These are phyloP conservation scores for Claviceps sp. DNA, from an alignment of 2,329 filamentous ascomycete genomes.

Conservation along the genomic window DNA sequence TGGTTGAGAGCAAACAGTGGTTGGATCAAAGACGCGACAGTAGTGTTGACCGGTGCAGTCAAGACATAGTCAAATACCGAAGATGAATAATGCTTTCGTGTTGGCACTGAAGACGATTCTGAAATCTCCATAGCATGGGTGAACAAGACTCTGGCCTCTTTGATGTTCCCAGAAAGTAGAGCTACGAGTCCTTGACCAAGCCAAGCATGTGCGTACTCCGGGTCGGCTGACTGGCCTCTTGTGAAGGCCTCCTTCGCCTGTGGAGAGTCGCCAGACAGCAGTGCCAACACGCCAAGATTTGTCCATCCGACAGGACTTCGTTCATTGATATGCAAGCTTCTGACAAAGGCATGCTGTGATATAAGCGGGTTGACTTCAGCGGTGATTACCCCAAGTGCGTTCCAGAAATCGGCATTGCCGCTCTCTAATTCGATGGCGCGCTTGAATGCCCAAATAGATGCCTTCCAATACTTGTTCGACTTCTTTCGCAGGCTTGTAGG, in stretches of 20 bases:
- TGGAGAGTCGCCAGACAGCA: slow-evolving; percentile 69
- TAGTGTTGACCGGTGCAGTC: slow-evolving; percentile 35
- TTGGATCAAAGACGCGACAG: slow-evolving; percentile 56
- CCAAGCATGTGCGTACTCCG: slow-evolving; percentile 89
- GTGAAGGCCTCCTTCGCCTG: slow-evolving; percentile 88
- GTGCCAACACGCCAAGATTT: slow-evolving; percentile 75
- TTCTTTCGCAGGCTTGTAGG: slow-evolving; percentile 39
- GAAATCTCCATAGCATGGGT: slow-evolving; percentile 91
- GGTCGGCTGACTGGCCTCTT: slow-evolving; percentile 83
- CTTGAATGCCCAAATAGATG: slow-evolving; percentile 85
- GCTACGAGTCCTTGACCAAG: slow-evolving; percentile 83
- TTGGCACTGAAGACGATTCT: slow-evolving; percentile 58
- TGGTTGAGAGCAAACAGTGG: slow-evolving; percentile 84
- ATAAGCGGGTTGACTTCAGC: slow-evolving; percentile 75
- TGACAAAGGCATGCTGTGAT: slow-evolving; percentile 83
- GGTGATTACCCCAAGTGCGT: slow-evolving; percentile 82
- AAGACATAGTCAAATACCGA: slow-evolving; percentile 74
- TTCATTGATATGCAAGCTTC: slow-evolving; percentile 88
- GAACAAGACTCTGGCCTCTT: slow-evolving; percentile 73
- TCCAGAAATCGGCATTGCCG: slow-evolving; percentile 94
- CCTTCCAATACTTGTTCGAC: slow-evolving; percentile 57
- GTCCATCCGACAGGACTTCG: slow-evolving; percentile 76
- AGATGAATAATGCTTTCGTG: slow-evolving; percentile 65
- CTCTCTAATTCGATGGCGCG: slow-evolving; percentile 89
- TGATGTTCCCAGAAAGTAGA: slow-evolving; percentile 56